Percentiles rank a stretch among this genome's conserved stretches.
Conservation (phyloP, 208 protist species). For the Trichomonas vaginalis region DNA sequence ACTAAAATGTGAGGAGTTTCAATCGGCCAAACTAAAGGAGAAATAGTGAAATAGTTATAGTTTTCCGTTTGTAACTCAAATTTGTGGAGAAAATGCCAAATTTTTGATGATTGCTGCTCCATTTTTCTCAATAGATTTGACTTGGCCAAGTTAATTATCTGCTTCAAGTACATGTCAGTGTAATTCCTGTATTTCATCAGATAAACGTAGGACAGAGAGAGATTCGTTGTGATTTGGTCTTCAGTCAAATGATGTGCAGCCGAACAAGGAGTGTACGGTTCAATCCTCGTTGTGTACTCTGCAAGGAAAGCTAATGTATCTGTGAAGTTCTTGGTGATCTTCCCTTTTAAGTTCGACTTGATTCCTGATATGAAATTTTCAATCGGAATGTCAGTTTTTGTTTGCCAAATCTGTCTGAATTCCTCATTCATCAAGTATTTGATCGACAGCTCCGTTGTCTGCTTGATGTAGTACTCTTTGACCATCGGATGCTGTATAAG, state of each 20-base stretch:
- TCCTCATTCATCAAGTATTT: background rate
- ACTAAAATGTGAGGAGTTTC: background rate
- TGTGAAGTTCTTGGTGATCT: background rate
- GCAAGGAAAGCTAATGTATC: background rate
- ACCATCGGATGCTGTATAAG: background rate
- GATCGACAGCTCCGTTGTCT: background rate
- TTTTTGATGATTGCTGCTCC: background rate
- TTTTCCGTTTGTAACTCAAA: background rate
- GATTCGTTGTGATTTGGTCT: too few relatives aligned
- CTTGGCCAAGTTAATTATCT: background rate
- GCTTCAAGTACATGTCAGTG: too few relatives aligned
- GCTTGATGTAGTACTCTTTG: background rate
- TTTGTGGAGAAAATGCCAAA: background rate
- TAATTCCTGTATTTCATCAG: too few relatives aligned
- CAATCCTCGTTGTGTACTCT: background rate
- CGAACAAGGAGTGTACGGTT: background rate
- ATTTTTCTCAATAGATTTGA: background rate
- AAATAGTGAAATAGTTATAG: background rate
- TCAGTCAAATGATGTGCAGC: too few relatives aligned
- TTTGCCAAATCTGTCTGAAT: background rate
- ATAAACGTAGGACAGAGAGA: too few relatives aligned
- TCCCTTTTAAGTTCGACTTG: background rate
- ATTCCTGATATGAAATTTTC: background rate
- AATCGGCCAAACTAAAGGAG: background rate
- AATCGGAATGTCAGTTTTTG: background rate